These are phyloP conservation scores for Venturia oleaginea DNA, from an alignment of 2,329 filamentous ascomycete genomes.

Conservation along the genomic window DNA sequence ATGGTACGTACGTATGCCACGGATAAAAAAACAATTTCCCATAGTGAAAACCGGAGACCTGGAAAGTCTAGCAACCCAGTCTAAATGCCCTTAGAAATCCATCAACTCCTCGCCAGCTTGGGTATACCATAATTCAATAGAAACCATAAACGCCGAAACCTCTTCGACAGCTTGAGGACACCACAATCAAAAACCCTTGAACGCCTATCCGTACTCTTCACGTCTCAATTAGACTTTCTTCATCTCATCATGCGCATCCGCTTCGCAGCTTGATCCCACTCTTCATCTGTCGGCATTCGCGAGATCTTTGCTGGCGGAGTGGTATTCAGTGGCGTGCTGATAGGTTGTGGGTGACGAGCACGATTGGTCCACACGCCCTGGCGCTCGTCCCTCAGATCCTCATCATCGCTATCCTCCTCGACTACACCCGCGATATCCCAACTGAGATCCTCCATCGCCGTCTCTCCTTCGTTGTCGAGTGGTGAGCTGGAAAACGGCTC, in stretches of 20 bases:
- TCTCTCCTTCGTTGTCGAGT: background rate
- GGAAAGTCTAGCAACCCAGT: too few relatives aligned
- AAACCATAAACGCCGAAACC: background rate
- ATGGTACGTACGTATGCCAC: too few relatives aligned
- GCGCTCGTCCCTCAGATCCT: background rate
- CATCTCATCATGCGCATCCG: constrained; percentile 7
- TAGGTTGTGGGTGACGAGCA: background rate
- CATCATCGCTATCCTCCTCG: background rate
- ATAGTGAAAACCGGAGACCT: too few relatives aligned
- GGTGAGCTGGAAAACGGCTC: background rate
- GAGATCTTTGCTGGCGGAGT: constrained; percentile 4
- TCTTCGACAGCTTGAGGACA: background rate
- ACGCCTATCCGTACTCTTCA: background rate
- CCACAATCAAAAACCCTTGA: background rate
- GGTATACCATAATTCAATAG: background rate
- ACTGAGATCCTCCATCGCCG: background rate
- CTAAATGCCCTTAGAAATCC: background rate
- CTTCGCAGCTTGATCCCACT: background rate
- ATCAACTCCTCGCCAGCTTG: background rate
- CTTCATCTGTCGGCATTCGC: background rate
- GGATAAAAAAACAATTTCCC: too few relatives aligned
- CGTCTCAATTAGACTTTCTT: background rate
- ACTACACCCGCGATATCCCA: background rate
- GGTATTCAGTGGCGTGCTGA: background rate
- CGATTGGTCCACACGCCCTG: background rate